phyloP scores from a whole-genome alignment of 495 filamentous ascomycete species.

The Neurospora terricola region DNA sequence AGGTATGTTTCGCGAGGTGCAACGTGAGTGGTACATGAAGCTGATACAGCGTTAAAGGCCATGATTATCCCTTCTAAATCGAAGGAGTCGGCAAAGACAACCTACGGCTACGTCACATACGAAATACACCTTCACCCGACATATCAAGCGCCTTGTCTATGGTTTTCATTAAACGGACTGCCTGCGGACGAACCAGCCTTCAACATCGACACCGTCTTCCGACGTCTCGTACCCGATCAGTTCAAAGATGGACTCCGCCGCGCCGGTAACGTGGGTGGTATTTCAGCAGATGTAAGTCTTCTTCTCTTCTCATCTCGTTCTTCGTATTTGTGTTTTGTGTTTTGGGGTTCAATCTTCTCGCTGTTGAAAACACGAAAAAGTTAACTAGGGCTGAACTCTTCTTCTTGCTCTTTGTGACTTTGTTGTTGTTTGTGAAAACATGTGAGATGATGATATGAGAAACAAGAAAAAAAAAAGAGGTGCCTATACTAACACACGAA shows the following conservation, averaged over 20 bases:
- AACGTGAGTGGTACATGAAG: too few species aligned
- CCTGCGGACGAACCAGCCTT: conserved; percentile 31
- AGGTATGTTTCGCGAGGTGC: too few species aligned
- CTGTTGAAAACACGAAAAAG: conserved; percentile 12
- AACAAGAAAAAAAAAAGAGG: conserved; percentile 14
- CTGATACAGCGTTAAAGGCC: too few species aligned
- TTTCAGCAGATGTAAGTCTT: conserved; percentile 63
- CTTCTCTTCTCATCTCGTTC: background rate
- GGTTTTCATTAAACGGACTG: conserved; percentile 42
- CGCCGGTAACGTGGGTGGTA: conserved; percentile 59
- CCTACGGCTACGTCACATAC: conserved; percentile 52
- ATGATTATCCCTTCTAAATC: too few species aligned
- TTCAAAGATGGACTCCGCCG: conserved; percentile 46
- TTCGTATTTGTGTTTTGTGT: conserved; percentile 19
- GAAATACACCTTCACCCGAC: conserved; percentile 49
- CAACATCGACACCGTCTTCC: conserved; percentile 57
- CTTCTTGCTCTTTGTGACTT: conserved; percentile 14
- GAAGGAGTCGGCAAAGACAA: too few species aligned
- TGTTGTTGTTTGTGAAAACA: background rate
- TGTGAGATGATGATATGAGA: conserved; percentile 9
- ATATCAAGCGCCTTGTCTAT: conserved; percentile 49
- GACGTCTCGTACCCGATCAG: conserved; percentile 54
- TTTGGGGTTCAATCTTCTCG: background rate
- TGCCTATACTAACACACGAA: conserved; percentile 31
- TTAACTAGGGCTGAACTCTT: conserved; percentile 33